Conservation (phyloP, 768 basidiomycete species). For the Trametes cingulata region DNA sequence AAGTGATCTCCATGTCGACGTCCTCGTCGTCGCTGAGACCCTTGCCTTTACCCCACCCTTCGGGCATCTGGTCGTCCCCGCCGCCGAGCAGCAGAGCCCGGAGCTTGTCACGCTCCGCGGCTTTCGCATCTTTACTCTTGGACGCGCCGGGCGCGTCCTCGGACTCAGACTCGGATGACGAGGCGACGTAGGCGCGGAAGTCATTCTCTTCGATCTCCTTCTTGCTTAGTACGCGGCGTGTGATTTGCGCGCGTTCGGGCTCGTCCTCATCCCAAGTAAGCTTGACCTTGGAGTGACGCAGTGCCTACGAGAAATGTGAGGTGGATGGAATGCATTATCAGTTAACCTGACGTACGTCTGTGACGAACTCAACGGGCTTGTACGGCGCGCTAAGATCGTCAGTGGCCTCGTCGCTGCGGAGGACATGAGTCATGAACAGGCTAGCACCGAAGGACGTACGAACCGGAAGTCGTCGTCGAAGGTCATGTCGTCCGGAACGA, state of each 20-base stretch:
- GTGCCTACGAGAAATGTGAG: constrained; percentile 54
- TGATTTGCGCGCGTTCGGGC: constrained; percentile 77
- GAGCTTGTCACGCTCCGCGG: constrained; percentile 62
- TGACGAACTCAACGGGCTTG: constrained; percentile 85
- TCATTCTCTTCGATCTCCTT: constrained; percentile 93
- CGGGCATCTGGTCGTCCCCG: constrained; percentile 68
- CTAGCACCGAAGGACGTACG: constrained; percentile 9
- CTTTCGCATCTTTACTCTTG: constrained; percentile 37
- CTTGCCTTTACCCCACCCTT: constrained; percentile 69
- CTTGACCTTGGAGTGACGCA: constrained; percentile 97
- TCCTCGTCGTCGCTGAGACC: constrained; percentile 46
- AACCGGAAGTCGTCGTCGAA: constrained; percentile 81
- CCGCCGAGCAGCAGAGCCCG: constrained; percentile 75
- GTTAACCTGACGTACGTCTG: constrained; percentile 63
- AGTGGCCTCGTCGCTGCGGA: constrained; percentile 77
- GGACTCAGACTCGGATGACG: constrained; percentile 61
- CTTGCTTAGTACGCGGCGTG: constrained; percentile 73
- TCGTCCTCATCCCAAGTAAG: constrained; percentile 99
- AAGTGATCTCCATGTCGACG: constrained; percentile 94
- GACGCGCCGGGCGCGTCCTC: constrained; percentile 50
- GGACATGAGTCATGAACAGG: background rate
- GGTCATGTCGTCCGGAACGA: constrained; percentile 85
- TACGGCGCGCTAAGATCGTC: constrained; percentile 60
- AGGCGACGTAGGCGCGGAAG: constrained; percentile 58
- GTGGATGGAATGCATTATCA: background rate